Evolutionary conservation across 345 rosid species (phyloP).

Genomic region (Lepidium didymum): DNA sequence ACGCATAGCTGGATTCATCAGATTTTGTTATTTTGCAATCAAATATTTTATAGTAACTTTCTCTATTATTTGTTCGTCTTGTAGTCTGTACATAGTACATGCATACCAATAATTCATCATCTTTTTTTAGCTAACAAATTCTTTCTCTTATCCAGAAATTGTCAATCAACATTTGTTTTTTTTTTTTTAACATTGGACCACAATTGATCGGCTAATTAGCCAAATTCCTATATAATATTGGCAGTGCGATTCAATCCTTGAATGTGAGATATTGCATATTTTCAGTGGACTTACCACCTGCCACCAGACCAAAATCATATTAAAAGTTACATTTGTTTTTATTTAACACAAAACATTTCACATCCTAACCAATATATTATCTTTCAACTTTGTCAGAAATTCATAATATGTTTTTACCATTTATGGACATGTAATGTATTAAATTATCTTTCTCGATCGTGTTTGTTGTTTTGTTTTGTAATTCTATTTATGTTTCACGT

Average conservation of each 20-base stretch:
- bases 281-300: no score
- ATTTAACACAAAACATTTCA: background rate
- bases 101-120: conserved; percentile 1
- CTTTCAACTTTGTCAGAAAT: no score
- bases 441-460: no score
- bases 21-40: background rate
- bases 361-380: background rate
- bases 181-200: background rate
- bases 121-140: background rate
- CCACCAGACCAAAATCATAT: no score
- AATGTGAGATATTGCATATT: no score
- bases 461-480: no score
- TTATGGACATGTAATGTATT: no score
- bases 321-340: background rate
- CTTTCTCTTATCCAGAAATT: background rate
- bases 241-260: no score
- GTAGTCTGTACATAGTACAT: background rate
- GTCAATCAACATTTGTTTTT: background rate
- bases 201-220: no score
- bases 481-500: no score
- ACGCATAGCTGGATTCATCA: conserved; percentile 14
- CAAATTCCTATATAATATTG: no score
- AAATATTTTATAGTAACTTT: background rate
- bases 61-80: background rate
- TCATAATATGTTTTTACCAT: no score